Base-by-base conservation (phyloP, 345 rosid genomes). In the Gossypium thurberi region DNA sequence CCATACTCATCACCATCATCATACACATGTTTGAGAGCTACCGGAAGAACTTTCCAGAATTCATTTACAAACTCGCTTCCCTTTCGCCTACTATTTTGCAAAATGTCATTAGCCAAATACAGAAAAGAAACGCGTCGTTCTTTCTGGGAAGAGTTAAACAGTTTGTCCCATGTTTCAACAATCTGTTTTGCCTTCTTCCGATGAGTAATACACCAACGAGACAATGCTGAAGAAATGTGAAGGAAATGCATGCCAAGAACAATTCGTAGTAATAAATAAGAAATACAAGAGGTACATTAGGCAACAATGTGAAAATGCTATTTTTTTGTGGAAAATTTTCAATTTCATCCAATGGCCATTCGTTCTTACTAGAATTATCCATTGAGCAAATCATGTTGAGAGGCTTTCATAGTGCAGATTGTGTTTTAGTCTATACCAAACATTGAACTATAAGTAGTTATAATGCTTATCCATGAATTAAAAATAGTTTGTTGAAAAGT, bases 1-100 rank as follows among this genome's bases (percentile, higher is more conserved):
- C 87, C 90, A 76, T 73, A 44, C 18, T 86, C 90, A 71, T 85
- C 91, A 23, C 88, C 91, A 71, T 71, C 84, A n/a, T 83, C 84
- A 69, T 86, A 81, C 65, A 87, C 87, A 74, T 67, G 80, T 78
- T 86, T 86, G 42, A 87, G 87, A 7, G 84, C 82, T 42, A 76
- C 75, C 51, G 91, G 94, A 74, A 89, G 91, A 82, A 85, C 85
- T 81, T 87, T 89, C 94, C 94, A 87, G 71, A 89, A 89, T 70
- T 89, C 94, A 72, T 87, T 87, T 55, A 89, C 91, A 81, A 87
- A 90, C 75, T 90, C 94, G 72, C 89, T 87, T 63, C 94, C 94
- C 75, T 90, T 86, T 72, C 91, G 82, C 82, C 86, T 80, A 72
- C 94, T 90, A 62, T 85, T 90, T 82, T 90, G 94, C 85, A 90